Evolutionary conservation across 345 rosid species (phyloP), one percentile per base, ranked within the genome.

Genomic region (Citrus mangshanensis): DNA sequence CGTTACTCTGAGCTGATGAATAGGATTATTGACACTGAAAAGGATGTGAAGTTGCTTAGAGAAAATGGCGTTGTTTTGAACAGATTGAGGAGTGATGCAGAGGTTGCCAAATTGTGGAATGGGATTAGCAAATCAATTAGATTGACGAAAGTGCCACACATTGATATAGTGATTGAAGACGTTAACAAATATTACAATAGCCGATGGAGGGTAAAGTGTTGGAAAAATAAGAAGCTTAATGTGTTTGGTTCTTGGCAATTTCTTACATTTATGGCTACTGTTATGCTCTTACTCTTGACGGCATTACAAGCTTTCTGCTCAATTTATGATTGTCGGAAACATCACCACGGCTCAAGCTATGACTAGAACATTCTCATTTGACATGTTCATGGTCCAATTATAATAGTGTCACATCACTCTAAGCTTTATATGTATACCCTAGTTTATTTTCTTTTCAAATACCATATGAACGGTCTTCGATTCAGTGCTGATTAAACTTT

Each of bases 1-100:
- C 89, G 95, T 19, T 90, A 92, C 89, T 90, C 93, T 0, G 95
- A 94, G 74, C 55, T 94, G 60, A 88, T 94, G 83, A 91, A 89
- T 64, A 97, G 95, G 67, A 90, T 94, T 61, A 86, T 93, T 4
- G 93, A 92, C 63, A 87, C 87, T 0, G 89, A 66, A 8, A 92
- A 87, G 71, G 98, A 94, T 56, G 91, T 86, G 74, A 85, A 82
- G 78, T 49, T 90, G 51, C 91, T 94, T 7, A 91, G 95, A 75
- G 91, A 89, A 81, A 80, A 79, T 73, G 93, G 95, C 30, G 84
- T 92, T 32, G 75, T 1, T 18, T 54, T 54, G 58, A 54, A 54
- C 58, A 54, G 58, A 54, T 54, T 54, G 58, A 54, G 5, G 86
- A 91, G 90, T 24, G 97, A 93, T 32, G 42, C 54, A 72, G 97